These are phyloP conservation scores for Aspergillus hiratsukae DNA, from an alignment of 2,329 filamentous ascomycete genomes.

Conservation along the genomic window DNA sequence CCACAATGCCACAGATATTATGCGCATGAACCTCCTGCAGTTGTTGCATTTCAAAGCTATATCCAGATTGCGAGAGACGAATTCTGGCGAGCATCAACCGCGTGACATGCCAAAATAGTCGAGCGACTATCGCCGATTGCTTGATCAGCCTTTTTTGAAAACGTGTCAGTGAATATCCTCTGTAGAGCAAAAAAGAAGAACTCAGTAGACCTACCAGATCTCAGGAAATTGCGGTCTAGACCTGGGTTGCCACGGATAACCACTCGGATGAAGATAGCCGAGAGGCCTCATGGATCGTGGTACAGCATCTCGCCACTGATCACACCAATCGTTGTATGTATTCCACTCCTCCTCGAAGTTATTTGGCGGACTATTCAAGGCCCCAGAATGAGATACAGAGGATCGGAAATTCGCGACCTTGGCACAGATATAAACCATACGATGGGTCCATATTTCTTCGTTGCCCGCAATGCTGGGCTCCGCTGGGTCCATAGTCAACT, in stretches of 20 bases:
- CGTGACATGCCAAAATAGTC: constrained; percentile 84
- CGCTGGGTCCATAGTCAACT: constrained; percentile 64
- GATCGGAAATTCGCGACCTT: constrained; percentile 84
- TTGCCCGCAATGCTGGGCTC: constrained; percentile 52
- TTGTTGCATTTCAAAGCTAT: constrained; percentile 62
- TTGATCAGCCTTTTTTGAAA: constrained; percentile 66
- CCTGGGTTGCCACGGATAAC: constrained; percentile 63
- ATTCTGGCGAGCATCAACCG: constrained; percentile 76
- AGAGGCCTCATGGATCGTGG: constrained; percentile 85
- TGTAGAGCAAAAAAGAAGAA: background rate
- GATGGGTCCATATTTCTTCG: constrained; percentile 83
- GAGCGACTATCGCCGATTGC: constrained; percentile 71
- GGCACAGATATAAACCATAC: constrained; percentile 82
- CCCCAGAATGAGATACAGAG: constrained; percentile 58
- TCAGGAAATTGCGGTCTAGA: constrained; percentile 77
- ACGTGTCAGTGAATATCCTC: constrained; percentile 1
- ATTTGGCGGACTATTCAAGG: constrained; percentile 52
- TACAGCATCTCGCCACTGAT: constrained; percentile 73
- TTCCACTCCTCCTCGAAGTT: constrained; percentile 72
- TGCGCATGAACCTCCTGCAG: constrained; percentile 71
- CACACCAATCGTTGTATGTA: constrained; percentile 72
- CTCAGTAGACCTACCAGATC: constrained; percentile 60
- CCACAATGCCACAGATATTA: constrained; percentile 83
- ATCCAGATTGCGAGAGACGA: constrained; percentile 63
- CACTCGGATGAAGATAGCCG: constrained; percentile 65